These are phyloP conservation scores for Penicillium ucsense DNA, from an alignment of 495 filamentous ascomycete species.

Conservation along the genomic window DNA sequence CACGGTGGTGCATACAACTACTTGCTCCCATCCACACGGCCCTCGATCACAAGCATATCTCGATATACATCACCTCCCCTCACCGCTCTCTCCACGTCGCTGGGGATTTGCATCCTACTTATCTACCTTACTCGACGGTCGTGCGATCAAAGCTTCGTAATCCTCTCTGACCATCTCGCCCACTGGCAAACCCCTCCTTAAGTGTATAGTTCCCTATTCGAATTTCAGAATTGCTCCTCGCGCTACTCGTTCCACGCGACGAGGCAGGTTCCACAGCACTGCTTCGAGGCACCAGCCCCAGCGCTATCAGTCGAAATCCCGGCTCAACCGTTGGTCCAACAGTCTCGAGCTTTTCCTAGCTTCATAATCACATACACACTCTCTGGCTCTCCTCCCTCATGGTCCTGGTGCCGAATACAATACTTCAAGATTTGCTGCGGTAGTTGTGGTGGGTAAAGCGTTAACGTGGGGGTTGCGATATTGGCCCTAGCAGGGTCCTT, in stretches of 20 bases:
- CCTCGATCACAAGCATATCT: too few relatives aligned
- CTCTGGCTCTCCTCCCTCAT: conserved; percentile 20
- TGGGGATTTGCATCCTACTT: background rate
- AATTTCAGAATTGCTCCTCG: background rate
- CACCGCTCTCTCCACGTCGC: background rate
- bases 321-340: too few relatives aligned
- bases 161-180: too few relatives aligned
- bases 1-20: too few relatives aligned
- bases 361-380: background rate
- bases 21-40: too few relatives aligned
- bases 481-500: conserved; percentile 1
- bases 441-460: conserved; percentile 31
- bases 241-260: conserved; percentile 2
- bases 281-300: background rate
- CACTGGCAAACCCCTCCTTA: background rate
- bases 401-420: conserved; percentile 18
- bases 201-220: background rate
- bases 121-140: too few relatives aligned
- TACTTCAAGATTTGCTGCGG: conserved; percentile 24
- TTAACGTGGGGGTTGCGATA: conserved; percentile 6
- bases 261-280: conserved; percentile 8
- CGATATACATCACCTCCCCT: too few relatives aligned
- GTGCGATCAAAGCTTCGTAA: too few relatives aligned
- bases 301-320: too few relatives aligned
- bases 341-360: too few relatives aligned